These are phyloP conservation scores for Tausonia pullulans DNA, from an alignment of 1,284 basidiomycete genomes.

Conservation along the genomic window DNA sequence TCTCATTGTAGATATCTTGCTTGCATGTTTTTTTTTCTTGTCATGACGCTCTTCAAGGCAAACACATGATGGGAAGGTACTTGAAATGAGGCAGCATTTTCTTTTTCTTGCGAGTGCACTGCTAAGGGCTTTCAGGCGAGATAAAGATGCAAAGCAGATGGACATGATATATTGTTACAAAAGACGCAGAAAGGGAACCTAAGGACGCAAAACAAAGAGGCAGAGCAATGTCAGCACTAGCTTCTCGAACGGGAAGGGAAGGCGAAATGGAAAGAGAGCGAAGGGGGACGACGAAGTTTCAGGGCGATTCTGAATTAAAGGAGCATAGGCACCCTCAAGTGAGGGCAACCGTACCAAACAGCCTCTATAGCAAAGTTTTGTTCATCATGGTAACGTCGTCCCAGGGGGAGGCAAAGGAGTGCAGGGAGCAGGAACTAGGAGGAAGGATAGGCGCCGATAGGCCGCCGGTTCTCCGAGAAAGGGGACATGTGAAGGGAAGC, in stretches of 20 bases:
- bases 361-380: neutral
- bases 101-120: neutral
- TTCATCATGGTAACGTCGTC: no score
- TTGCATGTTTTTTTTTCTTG: no score
- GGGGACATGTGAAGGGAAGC: no score
- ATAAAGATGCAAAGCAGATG: neutral
- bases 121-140: neutral
- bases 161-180: neutral
- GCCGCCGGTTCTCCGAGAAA: no score
- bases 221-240: neutral
- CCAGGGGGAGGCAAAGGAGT: no score
- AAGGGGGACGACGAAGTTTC: neutral
- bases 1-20: no score
- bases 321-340: neutral
- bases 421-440: no score
- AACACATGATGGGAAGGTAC: neutral
- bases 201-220: neutral
- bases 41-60: no score
- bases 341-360: neutral
- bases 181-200: neutral
- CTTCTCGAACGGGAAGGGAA: neutral
- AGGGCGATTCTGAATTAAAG: slow-evolving; percentile 2
- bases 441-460: no score
- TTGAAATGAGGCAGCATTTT: neutral
- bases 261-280: neutral